phyloP scores from a whole-genome alignment of 495 filamentous ascomycete species.

The Penicillium bialowiezense region DNA sequence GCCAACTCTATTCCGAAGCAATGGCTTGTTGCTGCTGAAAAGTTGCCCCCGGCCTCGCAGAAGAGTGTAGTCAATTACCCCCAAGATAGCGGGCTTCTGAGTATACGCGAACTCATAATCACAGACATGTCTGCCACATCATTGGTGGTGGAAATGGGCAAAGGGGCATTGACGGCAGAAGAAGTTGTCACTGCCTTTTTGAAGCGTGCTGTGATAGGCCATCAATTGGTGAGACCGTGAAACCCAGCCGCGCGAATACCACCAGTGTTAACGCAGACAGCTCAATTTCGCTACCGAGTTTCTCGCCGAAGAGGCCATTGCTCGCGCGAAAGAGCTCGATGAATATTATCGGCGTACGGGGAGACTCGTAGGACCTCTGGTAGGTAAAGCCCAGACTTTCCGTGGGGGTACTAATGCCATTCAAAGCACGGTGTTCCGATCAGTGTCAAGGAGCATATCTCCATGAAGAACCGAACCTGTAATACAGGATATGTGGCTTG shows the following conservation, averaged over 20 bases:
- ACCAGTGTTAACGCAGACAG: constrained; percentile 13
- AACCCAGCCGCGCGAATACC: neutral
- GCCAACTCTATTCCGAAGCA: constrained; percentile 35
- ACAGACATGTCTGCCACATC: constrained; percentile 55
- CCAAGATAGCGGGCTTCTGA: constrained; percentile 46
- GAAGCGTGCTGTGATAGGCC: constrained; percentile 58
- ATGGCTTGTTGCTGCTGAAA: constrained; percentile 34
- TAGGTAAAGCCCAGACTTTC: constrained; percentile 7
- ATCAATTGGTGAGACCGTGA: constrained; percentile 46
- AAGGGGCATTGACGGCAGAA: constrained; percentile 47
- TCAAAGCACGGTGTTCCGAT: constrained; percentile 66
- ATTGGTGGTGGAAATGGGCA: constrained; percentile 47
- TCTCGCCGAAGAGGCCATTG: constrained; percentile 59
- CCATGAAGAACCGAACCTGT: constrained; percentile 46
- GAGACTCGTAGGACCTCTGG: constrained; percentile 38
- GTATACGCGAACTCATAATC: constrained; percentile 52
- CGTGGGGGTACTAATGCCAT: neutral
- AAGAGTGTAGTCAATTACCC: constrained; percentile 45
- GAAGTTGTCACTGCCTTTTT: constrained; percentile 61
- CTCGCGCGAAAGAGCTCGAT: constrained; percentile 59
- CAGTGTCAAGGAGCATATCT: constrained; percentile 64
- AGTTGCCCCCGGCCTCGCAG: constrained; percentile 26
- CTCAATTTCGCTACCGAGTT: constrained; percentile 68
- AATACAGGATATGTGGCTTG: constrained; percentile 42
- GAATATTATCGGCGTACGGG: constrained; percentile 37